phyloP scores from a whole-genome alignment of 345 rosid genomes.

The Chamaenerion angustifolium region DNA sequence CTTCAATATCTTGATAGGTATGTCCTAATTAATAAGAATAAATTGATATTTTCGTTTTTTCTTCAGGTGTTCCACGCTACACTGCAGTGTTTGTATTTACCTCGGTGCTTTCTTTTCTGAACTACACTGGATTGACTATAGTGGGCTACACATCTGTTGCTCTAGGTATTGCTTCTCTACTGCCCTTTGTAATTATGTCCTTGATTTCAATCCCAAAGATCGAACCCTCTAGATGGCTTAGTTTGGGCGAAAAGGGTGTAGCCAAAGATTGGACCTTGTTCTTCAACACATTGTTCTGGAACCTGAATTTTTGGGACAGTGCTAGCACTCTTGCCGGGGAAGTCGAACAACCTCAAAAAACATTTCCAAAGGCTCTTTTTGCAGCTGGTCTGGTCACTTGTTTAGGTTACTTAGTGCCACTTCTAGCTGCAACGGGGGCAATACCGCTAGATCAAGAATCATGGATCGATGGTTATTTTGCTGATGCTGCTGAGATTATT shows the following conservation, averaged over 20 bases:
- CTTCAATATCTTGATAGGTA: background rate
- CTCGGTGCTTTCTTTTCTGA: conserved; percentile 25
- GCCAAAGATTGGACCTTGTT: conserved; percentile 48
- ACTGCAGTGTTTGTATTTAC: conserved; percentile 25
- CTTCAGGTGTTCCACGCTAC: conserved; percentile 23
- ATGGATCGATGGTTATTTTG: conserved; percentile 55
- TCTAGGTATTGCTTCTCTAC: conserved; percentile 37
- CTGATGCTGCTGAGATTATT: conserved; percentile 46
- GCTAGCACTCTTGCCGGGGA: conserved; percentile 57
- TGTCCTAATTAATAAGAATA: background rate
- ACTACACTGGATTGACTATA: conserved; percentile 35
- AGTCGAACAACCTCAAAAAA: conserved; percentile 38
- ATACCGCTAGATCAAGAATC: conserved; percentile 35
- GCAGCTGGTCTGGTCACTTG: conserved; percentile 42
- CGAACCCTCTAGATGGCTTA: conserved; percentile 40
- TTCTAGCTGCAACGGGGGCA: conserved; percentile 56
- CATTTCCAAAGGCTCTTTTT: conserved; percentile 35
- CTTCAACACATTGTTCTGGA: conserved; percentile 68
- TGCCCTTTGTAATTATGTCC: conserved; percentile 37
- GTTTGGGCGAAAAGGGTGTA: conserved; percentile 36
- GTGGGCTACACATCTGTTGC: conserved; percentile 42
- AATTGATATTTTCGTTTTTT: conserved; percentile 1
- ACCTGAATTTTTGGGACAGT: conserved; percentile 57
- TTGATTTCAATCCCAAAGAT: conserved; percentile 37
- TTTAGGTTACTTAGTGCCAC: conserved; percentile 37